Conservation (phyloP, 257 asterid genomes). For the Penstemon newberryi region DNA sequence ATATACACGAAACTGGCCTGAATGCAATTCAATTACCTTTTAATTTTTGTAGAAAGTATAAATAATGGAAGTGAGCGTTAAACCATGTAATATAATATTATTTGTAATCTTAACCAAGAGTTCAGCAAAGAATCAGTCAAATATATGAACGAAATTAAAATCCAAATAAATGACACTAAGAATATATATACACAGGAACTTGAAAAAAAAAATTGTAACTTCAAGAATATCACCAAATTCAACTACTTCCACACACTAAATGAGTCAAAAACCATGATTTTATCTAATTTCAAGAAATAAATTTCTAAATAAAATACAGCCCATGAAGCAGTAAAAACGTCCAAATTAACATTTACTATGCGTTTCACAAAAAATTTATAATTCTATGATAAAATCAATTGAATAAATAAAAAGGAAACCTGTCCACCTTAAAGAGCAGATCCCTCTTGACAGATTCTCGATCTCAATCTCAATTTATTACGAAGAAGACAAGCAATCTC, state of each 20-base stretch:
- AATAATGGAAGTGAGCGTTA: not conserved
- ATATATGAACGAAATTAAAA: not conserved
- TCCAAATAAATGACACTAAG: not conserved
- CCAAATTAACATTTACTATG: not conserved
- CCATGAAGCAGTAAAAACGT: not conserved
- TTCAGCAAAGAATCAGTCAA: slow-evolving; percentile 20
- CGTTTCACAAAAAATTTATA: not conserved
- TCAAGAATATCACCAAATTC: slow-evolving; percentile 26
- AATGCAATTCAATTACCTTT: not conserved
- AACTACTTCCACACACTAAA: slow-evolving; percentile 24
- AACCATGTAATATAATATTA: not conserved
- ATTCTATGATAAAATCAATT: not conserved
- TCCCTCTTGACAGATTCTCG: slow-evolving; percentile 32
- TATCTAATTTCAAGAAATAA: slow-evolving; percentile 14
- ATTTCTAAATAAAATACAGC: slow-evolving; percentile 9
- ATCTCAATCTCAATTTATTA: slow-evolving; percentile 23
- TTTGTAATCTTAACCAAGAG: not conserved
- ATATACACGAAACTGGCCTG: not conserved
- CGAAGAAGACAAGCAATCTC: slow-evolving; percentile 19
- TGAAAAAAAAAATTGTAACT: slow-evolving; percentile 27
- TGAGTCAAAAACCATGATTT: slow-evolving; percentile 7
- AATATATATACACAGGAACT: not conserved
- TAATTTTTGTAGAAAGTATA: not conserved
- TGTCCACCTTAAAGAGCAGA: slow-evolving; percentile 28
- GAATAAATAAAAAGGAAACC: not conserved